These are phyloP conservation scores for Pleodorina starrii DNA, from an alignment of 139 green algal genomes.

Conservation along the genomic window DNA sequence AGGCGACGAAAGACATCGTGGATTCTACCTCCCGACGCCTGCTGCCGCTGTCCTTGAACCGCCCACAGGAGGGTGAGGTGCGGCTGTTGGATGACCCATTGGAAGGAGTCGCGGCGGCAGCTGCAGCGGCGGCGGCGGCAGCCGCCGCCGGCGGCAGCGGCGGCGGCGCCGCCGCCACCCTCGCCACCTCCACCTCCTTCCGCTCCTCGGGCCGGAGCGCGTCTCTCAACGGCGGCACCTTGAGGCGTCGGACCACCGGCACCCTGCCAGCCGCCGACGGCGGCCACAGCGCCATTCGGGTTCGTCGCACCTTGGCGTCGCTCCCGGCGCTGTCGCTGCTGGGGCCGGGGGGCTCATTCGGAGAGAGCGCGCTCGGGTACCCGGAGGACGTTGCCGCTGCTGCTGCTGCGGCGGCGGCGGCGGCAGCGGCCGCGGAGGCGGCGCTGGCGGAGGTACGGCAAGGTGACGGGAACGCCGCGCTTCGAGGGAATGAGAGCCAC, in stretches of 20 bases:
- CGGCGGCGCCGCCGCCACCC: not conserved
- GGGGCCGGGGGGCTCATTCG: constrained; percentile 20
- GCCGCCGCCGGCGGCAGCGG: not conserved
- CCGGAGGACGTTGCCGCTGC: constrained; percentile 18
- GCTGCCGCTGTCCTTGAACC: too few species aligned
- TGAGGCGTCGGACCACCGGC: not conserved
- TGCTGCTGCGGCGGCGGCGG: too few species aligned
- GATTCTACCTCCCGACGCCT: too few species aligned
- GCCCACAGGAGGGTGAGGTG: constrained; percentile 39
- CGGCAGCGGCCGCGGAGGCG: not conserved
- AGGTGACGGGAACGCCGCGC: too few species aligned
- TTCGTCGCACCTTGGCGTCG: not conserved
- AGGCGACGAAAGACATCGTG: too few species aligned
- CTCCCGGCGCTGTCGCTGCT: constrained; percentile 23
- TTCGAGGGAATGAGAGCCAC: too few species aligned
- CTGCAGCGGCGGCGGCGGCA: not conserved
- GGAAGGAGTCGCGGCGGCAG: constrained; percentile 5
- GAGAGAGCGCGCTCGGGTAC: constrained; percentile 31
- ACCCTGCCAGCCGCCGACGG: not conserved
- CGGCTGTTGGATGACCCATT: constrained; percentile 34
- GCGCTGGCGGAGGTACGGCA: too few species aligned
- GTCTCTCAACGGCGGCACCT: constrained; percentile 2
- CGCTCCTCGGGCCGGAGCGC: not conserved
- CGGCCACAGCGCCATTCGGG: not conserved
- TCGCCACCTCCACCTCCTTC: not conserved